Conservation (phyloP, 106 monocot genomes). For the Dioscorea zingiberensis region DNA sequence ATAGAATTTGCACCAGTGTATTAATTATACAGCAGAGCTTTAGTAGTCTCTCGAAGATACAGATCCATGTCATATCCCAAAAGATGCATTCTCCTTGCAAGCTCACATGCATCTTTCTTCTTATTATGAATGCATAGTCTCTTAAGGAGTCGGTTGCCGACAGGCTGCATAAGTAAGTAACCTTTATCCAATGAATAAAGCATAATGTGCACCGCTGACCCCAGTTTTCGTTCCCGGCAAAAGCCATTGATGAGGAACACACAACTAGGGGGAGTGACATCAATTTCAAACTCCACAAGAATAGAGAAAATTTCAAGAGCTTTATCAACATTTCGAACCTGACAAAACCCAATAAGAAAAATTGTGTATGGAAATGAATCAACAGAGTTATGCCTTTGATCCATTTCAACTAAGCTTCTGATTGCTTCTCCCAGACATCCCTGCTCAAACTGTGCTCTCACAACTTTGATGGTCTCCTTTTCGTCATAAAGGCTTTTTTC, state of each 20-base stretch:
- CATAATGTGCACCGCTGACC: constrained; percentile 53
- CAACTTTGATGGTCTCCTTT: constrained; percentile 18
- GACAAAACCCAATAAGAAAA: constrained; percentile 78
- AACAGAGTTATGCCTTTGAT: constrained; percentile 11
- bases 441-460: constrained; percentile 34
- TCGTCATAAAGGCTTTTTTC: constrained; percentile 24
- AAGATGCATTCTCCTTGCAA: constrained; percentile 48
- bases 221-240: constrained; percentile 39
- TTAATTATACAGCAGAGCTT: constrained; percentile 18
- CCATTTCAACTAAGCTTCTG: constrained; percentile 44
- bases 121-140: constrained; percentile 40
- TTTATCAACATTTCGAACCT: constrained; percentile 33
- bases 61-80: constrained; percentile 64
- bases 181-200: constrained; percentile 54
- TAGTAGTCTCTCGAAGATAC: constrained; percentile 46
- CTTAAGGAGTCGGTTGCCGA: constrained; percentile 59
- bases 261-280: constrained; percentile 46
- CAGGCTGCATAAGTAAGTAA: constrained; percentile 34
- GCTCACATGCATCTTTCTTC: constrained; percentile 35
- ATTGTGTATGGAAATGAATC: constrained; percentile 55
- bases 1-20: not conserved
- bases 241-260: constrained; percentile 46
- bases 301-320: constrained; percentile 48
- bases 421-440: constrained; percentile 46
- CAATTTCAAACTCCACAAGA: constrained; percentile 41